Base-by-base conservation (phyloP, 2,329 filamentous ascomycete genomes). In the Fusarium goolgardi region DNA sequence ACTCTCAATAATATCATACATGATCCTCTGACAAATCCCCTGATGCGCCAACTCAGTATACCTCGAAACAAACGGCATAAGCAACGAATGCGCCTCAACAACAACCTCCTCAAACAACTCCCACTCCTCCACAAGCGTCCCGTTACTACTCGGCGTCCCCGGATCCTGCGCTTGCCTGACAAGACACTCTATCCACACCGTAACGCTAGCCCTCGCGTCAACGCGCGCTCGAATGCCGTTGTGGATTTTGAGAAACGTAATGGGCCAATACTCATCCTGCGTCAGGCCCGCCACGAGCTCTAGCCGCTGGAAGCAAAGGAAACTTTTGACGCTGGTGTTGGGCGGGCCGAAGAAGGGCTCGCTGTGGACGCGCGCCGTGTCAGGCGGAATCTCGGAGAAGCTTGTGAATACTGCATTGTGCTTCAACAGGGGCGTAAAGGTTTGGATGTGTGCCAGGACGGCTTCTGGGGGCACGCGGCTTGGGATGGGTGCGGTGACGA, bases 41-140 rank as follows among this genome's bases (percentile, higher is more conserved):
- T 16, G 32, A 23, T 68, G 65, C 55, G 21, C 34, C 25, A 25
- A 13, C 3, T 66, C 62, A 9, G 52, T 27, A 45, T 69, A 20
- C 5, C 61, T 23, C 4, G 56, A 51, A 18, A 69, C 61, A 58
- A 68, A 68, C 2, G 65, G 65, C 65, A 68, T 68, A 12, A 68
- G 18, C 4, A 68, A 49, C 12, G 43, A 40, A 25, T 69, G 68
- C 9, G 61, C 34, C 35, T 68, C 65, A 5, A 69, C 56, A 0
- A 53, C 20, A 9, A 69, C 44, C 31, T 66, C 65, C 13, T 69
- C 65, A 34, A 62, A 62, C 16, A 68, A 23, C 5, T 68, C 65
- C 65, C 65, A 68, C 5, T 68, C 65, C 34, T 66, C 60, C 3
- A 29, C 31, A 20, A 69, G 9, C 5, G 65, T 69, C 6, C 41